Conservation (phyloP, 306 rosid species). For the Urtica urens region DNA sequence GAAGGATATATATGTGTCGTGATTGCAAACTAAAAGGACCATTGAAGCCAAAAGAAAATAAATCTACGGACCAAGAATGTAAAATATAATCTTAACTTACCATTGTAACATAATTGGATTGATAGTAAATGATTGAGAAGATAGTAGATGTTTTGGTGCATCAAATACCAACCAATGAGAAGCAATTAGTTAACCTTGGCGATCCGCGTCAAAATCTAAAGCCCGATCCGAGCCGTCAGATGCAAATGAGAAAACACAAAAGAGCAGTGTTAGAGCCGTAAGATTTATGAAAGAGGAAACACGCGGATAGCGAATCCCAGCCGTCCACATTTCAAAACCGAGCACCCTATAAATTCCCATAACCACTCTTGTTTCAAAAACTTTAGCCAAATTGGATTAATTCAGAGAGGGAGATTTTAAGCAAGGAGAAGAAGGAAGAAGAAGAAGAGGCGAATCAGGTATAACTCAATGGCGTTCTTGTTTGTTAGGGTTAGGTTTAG, state of each 20-base stretch:
- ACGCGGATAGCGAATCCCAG: conserved; percentile 25
- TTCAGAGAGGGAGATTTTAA: neutral
- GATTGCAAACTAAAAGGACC: too few relatives aligned
- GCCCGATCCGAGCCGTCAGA: conserved; percentile 24
- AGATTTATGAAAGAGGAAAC: conserved; percentile 30
- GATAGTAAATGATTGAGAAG: too few relatives aligned
- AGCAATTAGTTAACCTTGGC: neutral
- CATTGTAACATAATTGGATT: too few relatives aligned
- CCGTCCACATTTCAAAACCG: conserved; percentile 16
- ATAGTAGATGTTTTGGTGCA: too few relatives aligned
- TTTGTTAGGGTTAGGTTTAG: neutral
- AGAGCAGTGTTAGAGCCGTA: conserved; percentile 14
- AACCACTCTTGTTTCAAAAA: rapidly evolving
- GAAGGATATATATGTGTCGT: too few relatives aligned
- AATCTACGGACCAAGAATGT: too few relatives aligned
- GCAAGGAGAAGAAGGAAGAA: neutral
- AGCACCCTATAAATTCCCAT: conserved; percentile 21
- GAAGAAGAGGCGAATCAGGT: conserved; percentile 5
- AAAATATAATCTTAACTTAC: too few relatives aligned
- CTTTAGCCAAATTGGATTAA: conserved; percentile 5
- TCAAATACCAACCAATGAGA: conserved; percentile 22
- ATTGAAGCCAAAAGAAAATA: too few relatives aligned
- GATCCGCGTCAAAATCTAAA: conserved; percentile 30
- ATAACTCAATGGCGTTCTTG: conserved; percentile 13
- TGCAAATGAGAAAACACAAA: conserved; percentile 37